Evolutionary conservation across 495 filamentous ascomycete species (phyloP).

Genomic region (Trichoderma erinaceum): DNA sequence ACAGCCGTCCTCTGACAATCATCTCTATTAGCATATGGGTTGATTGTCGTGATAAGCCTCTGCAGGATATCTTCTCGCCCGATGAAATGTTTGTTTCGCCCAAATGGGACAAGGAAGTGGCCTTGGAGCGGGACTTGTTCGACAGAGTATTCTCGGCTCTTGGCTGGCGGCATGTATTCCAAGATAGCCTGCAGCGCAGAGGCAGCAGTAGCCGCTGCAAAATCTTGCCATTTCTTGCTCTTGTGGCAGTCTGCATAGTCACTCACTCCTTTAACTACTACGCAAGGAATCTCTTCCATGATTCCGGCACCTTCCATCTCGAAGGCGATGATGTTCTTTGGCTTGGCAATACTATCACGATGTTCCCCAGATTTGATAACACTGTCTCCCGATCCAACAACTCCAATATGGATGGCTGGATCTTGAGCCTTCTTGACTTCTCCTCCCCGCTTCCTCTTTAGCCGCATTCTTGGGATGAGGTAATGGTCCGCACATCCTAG

Average conservation of each 20-base stretch:
- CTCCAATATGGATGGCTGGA: background rate
- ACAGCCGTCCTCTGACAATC: slow-evolving; percentile 28
- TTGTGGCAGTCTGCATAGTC: slow-evolving; percentile 43
- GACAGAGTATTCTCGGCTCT: no score
- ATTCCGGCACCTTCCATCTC: slow-evolving; percentile 41
- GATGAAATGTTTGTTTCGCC: slow-evolving; percentile 26
- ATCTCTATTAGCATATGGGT: background rate
- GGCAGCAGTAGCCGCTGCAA: slow-evolving; percentile 35
- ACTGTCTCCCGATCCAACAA: slow-evolving; percentile 26
- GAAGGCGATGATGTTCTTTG: slow-evolving; percentile 29
- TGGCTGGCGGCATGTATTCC: no score
- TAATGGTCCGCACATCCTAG: slow-evolving; percentile 18
- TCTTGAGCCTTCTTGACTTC: background rate
- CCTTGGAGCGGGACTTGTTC: no score
- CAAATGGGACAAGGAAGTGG: slow-evolving; percentile 21
- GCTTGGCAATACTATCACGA: slow-evolving; percentile 22
- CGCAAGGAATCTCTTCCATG: slow-evolving; percentile 29
- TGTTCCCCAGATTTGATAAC: slow-evolving; percentile 26
- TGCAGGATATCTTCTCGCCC: slow-evolving; percentile 25
- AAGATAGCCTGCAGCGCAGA: background rate
- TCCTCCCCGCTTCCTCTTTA: background rate
- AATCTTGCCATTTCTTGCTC: slow-evolving; percentile 35
- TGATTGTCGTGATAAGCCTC: slow-evolving; percentile 22
- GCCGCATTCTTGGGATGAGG: slow-evolving; percentile 15
- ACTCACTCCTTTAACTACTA: slow-evolving; percentile 36